Evolutionary conservation across 345 rosid species (phyloP).

Genomic region (Lepidium didymum): DNA sequence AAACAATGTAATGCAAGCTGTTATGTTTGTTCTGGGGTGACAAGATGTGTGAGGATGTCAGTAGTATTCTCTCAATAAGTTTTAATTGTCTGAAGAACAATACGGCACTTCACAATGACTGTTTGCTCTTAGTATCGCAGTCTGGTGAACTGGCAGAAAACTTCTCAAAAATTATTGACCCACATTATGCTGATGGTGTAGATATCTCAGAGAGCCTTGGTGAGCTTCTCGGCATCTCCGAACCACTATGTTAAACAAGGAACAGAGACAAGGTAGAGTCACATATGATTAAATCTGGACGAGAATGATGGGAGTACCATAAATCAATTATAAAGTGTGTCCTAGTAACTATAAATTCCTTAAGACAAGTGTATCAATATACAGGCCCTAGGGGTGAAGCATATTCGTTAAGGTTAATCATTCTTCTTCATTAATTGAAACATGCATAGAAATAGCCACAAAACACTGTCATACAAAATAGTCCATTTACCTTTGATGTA

Average conservation of each 20-base stretch:
- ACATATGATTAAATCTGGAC: background rate
- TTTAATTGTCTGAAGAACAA: conserved; percentile 7
- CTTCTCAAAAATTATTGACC: conserved; percentile 80
- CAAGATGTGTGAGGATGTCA: background rate
- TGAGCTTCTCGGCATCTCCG: conserved; percentile 98
- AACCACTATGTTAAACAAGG: conserved; percentile 62
- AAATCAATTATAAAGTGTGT: background rate
- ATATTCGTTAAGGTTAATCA: background rate
- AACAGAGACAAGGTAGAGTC: conserved; percentile 2
- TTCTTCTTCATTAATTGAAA: background rate
- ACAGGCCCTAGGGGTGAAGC: background rate
- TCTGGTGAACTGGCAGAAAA: conserved; percentile 95
- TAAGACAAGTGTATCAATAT: background rate
- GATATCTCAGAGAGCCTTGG: conserved; percentile 94
- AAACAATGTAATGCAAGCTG: background rate
- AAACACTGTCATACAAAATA: background rate
- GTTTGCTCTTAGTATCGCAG: conserved; percentile 38
- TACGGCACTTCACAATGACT: conserved; percentile 10
- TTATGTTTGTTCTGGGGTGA: background rate
- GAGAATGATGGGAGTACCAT: background rate
- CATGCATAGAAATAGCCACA: conserved; percentile 6
- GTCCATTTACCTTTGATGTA: conserved; percentile 70
- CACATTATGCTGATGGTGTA: conserved; percentile 73
- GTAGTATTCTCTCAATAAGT: background rate
- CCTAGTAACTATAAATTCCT: background rate